Conservation (phyloP, 345 rosid genomes). For the Sisymbrium irio region DNA sequence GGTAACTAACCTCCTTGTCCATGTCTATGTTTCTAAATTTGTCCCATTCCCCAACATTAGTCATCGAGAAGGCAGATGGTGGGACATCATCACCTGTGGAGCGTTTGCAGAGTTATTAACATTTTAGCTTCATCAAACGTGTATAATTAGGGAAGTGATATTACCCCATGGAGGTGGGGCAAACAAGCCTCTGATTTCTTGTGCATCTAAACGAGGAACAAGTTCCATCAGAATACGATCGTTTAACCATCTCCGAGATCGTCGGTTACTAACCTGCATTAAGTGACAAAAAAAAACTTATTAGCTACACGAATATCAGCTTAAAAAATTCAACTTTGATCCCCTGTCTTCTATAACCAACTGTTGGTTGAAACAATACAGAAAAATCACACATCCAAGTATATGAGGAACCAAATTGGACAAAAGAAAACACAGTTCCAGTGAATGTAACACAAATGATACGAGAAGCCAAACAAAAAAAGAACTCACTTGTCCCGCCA, state of each 20-base stretch:
- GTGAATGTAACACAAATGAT: background rate
- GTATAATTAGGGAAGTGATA: background rate
- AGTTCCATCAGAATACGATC: conserved; percentile 96
- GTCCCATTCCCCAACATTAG: conserved; percentile 84
- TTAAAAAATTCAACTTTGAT: background rate
- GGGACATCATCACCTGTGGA: conserved; percentile 82
- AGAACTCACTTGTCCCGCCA: conserved; percentile 65
- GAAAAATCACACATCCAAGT: too few relatives aligned
- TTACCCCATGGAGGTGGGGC: conserved; percentile 99
- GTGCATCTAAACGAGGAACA: conserved; percentile 85
- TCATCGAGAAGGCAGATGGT: conserved; percentile 74
- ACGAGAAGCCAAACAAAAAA: background rate
- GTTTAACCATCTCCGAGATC: conserved; percentile 85
- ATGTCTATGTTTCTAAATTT: conserved; percentile 89
- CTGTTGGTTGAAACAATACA: background rate
- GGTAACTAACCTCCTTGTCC: conserved; percentile 81
- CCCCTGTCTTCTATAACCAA: background rate
- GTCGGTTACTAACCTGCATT: conserved; percentile 74
- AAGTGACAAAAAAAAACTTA: background rate
- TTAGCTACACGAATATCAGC: background rate
- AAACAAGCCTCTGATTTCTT: conserved; percentile 91
- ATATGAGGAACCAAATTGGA: too few relatives aligned
- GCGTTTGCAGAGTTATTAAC: conserved; percentile 23
- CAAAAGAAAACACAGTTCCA: background rate
- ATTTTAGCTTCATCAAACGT: background rate